Percentiles rank a stretch among this genome's conserved stretches.
These are phyloP conservation scores for Kwoniella sp. DNA, from an alignment of 768 basidiomycete species.

Conservation along the genomic window DNA sequence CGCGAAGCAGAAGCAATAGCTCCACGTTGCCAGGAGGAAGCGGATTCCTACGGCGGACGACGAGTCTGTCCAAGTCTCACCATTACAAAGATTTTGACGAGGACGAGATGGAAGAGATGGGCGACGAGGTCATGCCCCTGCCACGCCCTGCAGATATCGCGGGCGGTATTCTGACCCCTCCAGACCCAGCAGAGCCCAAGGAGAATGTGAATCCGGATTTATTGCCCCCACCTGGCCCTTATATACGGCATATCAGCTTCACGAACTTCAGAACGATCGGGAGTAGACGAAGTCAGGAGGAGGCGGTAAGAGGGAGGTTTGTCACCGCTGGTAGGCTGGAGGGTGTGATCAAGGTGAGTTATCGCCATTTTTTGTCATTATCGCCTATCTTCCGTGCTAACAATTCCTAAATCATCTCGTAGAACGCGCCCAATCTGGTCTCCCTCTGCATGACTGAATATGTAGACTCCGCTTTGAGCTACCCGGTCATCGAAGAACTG, in stretches of 20 bases:
- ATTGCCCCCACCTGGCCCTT: slow-evolving; percentile 66
- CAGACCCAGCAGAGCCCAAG: slow-evolving; percentile 16
- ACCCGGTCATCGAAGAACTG: slow-evolving; percentile 82
- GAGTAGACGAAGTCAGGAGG: slow-evolving; percentile 87
- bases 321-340: slow-evolving; percentile 84
- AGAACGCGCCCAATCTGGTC: slow-evolving; percentile 86
- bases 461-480: slow-evolving; percentile 84
- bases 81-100: slow-evolving; percentile 33
- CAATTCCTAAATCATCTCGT: slow-evolving; percentile 22
- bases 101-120: slow-evolving; percentile 27
- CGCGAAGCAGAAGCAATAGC: slow-evolving; percentile 18
- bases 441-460: slow-evolving; percentile 97
- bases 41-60: slow-evolving; percentile 23
- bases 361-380: too few species aligned
- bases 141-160: slow-evolving; percentile 7
- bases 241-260: slow-evolving; percentile 85
- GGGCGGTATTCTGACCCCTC: slow-evolving; percentile 3
- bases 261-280: slow-evolving; percentile 97
- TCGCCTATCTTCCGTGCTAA: not conserved
- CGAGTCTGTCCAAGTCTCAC: slow-evolving; percentile 28
- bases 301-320: slow-evolving; percentile 84
- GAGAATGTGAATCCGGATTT: slow-evolving; percentile 39
- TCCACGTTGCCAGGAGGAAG: slow-evolving; percentile 11
- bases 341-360: slow-evolving; percentile 52
- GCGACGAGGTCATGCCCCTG: slow-evolving; percentile 23